A percentile compares a stretch with the other conserved stretches of the same genome.
These are phyloP conservation scores for Chamaecyparis obtusa DNA, from an alignment of 75 land plant genomes.

Conservation along the genomic window DNA sequence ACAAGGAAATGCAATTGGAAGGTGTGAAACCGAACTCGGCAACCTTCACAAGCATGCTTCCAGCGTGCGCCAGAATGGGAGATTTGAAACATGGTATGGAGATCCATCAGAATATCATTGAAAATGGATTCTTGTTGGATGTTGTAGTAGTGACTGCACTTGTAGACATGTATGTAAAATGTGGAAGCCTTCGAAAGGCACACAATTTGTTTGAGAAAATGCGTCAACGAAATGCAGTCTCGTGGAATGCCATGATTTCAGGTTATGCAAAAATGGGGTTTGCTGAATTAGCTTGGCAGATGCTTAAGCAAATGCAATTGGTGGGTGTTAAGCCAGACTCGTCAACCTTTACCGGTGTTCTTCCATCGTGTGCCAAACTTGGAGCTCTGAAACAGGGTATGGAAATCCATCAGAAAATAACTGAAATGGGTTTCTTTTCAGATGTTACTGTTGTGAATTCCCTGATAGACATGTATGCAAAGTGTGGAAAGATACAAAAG, in stretches of 20 bases:
- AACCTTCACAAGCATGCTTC: slow-evolving; percentile 11
- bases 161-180: neutral
- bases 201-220: neutral
- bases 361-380: slow-evolving; percentile 17
- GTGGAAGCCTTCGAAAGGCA: no score
- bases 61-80: neutral
- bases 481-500: slow-evolving; percentile 20
- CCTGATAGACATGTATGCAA: slow-evolving; percentile 31
- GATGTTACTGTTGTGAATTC: slow-evolving; percentile 17
- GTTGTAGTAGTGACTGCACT: neutral
- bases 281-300: slow-evolving; percentile 6
- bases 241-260: neutral
- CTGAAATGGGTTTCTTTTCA: slow-evolving; percentile 8
- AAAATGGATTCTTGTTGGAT: no score
- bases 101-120: no score
- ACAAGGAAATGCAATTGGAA: slow-evolving; percentile 17
- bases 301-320: slow-evolving; percentile 18
- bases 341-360: slow-evolving; percentile 9
- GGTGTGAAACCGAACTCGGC: neutral
- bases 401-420: slow-evolving; percentile 12
- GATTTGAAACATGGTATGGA: no score
- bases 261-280: neutral
- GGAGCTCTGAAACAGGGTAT: slow-evolving; percentile 18
- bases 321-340: slow-evolving; percentile 16
- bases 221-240: neutral